Conservation (phyloP, 345 rosid species). For the Raphanus raphanistrum region DNA sequence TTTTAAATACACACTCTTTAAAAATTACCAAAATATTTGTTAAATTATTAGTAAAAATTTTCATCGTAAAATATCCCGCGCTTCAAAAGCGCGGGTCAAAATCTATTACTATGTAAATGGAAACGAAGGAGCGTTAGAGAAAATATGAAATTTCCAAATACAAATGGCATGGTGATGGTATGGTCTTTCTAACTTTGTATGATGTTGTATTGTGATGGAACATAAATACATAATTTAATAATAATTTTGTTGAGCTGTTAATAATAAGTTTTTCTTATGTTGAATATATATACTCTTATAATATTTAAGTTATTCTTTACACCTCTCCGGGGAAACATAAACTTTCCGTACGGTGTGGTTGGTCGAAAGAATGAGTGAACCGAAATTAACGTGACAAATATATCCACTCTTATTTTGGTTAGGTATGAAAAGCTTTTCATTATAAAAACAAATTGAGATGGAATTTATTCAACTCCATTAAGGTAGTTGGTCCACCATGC, state of each 20-base stretch:
- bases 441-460: not conserved
- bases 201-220: conserved; percentile 27
- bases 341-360: conserved; percentile 7
- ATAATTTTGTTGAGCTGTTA: not conserved
- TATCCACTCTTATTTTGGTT: conserved; percentile 12
- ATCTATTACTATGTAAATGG: conserved; percentile 5
- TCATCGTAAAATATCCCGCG: too few relatives aligned
- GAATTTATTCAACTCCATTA: not conserved
- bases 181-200: conserved; percentile 32
- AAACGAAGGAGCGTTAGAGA: conserved; percentile 4
- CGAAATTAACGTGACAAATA: conserved; percentile 6
- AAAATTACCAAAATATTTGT: too few relatives aligned
- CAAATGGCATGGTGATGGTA: conserved; percentile 28
- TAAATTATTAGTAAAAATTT: too few relatives aligned
- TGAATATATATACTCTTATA: too few relatives aligned
- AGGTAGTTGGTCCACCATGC: not conserved
- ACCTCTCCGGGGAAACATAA: not conserved
- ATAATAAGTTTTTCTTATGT: not conserved
- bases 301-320: not conserved
- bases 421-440: not conserved
- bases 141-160: conserved; percentile 27
- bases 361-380: conserved; percentile 24
- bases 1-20: too few relatives aligned
- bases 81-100: too few relatives aligned
- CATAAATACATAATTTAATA: conserved; percentile 3